A percentile compares a stretch with the other conserved stretches of the same genome.
Evolutionary conservation across 768 basidiomycete species (phyloP).

Genomic region (Termitomyces sp.): DNA sequence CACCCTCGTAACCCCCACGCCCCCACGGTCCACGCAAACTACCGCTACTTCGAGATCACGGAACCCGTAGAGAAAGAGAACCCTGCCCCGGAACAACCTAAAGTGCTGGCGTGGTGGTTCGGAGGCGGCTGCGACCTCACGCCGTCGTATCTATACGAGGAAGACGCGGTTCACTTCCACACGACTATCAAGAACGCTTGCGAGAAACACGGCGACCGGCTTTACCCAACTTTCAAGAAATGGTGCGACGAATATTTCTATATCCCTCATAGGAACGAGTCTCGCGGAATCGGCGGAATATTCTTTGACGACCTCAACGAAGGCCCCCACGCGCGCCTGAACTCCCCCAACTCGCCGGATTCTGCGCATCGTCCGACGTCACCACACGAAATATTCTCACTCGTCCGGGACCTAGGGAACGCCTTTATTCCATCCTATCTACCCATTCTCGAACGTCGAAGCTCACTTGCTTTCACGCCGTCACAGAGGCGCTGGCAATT

Average conservation of each 20-base stretch:
- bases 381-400: slow-evolving; percentile 69
- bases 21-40: slow-evolving; percentile 94
- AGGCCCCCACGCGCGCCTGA: slow-evolving; percentile 60
- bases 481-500: slow-evolving; percentile 88
- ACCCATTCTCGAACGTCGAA: slow-evolving; percentile 70
- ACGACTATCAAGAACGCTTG: slow-evolving; percentile 68
- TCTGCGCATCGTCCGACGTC: slow-evolving; percentile 42
- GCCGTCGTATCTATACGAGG: slow-evolving; percentile 85
- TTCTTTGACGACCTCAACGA: slow-evolving; percentile 93
- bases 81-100: slow-evolving; percentile 33
- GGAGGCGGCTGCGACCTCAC: slow-evolving; percentile 96
- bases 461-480: slow-evolving; percentile 51
- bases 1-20: slow-evolving; percentile 93
- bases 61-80: slow-evolving; percentile 30
- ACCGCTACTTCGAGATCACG: slow-evolving; percentile 94
- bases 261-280: slow-evolving; percentile 82
- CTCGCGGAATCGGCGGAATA: slow-evolving; percentile 88
- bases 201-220: slow-evolving; percentile 57
- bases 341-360: slow-evolving; percentile 24
- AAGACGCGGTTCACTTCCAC: slow-evolving; percentile 89
- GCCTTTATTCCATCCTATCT: slow-evolving; percentile 89
- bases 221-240: slow-evolving; percentile 81
- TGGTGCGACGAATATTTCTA: slow-evolving; percentile 99
- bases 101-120: slow-evolving; percentile 94
- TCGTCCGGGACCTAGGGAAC: slow-evolving; percentile 67